Evolutionary conservation across 352 stramenopile genomes (phyloP).

Genomic region (Halophytophthora batemanensis): DNA sequence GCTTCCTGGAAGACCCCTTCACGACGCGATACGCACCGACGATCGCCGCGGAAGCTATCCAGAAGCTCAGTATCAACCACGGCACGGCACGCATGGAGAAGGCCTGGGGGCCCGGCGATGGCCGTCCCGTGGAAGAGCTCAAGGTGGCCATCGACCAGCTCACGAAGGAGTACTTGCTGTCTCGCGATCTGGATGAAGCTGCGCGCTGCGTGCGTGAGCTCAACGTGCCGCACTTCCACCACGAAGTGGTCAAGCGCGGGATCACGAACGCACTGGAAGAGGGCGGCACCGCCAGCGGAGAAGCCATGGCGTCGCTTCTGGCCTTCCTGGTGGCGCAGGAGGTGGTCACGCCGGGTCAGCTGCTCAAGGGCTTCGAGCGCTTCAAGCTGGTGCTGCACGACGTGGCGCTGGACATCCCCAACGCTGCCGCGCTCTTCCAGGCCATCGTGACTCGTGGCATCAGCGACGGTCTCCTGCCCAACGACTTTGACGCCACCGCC

Average conservation of each 20-base stretch:
- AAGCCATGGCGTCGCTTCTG: slow-evolving; percentile 71
- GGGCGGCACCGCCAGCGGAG: slow-evolving; percentile 40
- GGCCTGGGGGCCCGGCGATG: slow-evolving; percentile 96
- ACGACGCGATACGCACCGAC: slow-evolving; percentile 91
- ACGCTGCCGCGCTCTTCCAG: slow-evolving; percentile 45
- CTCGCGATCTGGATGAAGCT: slow-evolving; percentile 93
- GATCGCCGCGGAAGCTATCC: slow-evolving; percentile 95
- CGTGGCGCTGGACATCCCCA: slow-evolving; percentile 67
- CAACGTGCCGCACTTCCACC: slow-evolving; percentile 95
- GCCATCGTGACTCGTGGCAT: slow-evolving; percentile 40
- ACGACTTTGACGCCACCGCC: slow-evolving; percentile 45
- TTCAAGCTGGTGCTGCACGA: slow-evolving; percentile 69
- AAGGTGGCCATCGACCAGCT: slow-evolving; percentile 95
- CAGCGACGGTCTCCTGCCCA: slow-evolving; percentile 39
- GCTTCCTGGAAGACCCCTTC: slow-evolving; percentile 96
- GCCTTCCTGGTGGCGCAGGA: slow-evolving; percentile 71
- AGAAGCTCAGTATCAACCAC: slow-evolving; percentile 97
- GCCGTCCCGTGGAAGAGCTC: slow-evolving; percentile 88
- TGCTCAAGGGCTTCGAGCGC: slow-evolving; percentile 81
- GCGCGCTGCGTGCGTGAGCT: slow-evolving; percentile 92
- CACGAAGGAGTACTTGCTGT: slow-evolving; percentile 96
- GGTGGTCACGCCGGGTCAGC: slow-evolving; percentile 53
- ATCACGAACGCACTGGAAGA: slow-evolving; percentile 59
- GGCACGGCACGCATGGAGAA: slow-evolving; percentile 94
- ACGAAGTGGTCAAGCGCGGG: slow-evolving; percentile 93